These are phyloP conservation scores for Macaranga tanarius DNA, from an alignment of 441 rosid genomes.

Conservation along the genomic window DNA sequence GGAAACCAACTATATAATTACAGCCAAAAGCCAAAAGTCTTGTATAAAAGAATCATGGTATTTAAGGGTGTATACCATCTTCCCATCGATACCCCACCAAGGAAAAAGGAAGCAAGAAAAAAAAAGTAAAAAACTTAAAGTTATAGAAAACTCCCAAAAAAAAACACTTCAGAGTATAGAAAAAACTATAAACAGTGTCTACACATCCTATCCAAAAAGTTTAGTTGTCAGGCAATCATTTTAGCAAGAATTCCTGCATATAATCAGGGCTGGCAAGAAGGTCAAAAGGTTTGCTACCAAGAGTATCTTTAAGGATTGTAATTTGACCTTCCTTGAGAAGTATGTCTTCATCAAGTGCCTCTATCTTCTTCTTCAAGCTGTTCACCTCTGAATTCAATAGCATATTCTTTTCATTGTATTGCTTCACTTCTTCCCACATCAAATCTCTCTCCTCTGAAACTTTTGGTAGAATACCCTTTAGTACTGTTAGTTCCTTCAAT, in stretches of 20 bases:
- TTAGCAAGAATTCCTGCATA: constrained; percentile 38
- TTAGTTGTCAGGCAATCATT: constrained; percentile 26
- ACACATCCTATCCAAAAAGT: constrained; percentile 17
- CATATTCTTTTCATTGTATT: constrained; percentile 81
- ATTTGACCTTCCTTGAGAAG: constrained; percentile 94
- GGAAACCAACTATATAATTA: constrained; percentile 27
- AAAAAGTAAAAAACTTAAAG: neutral
- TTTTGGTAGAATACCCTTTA: constrained; percentile 59
- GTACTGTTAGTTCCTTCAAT: constrained; percentile 45
- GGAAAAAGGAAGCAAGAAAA: neutral
- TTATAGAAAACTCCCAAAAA: neutral
- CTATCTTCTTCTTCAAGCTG: constrained; percentile 63
- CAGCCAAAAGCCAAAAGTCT: neutral
- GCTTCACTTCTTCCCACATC: constrained; percentile 83
- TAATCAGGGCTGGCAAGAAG: constrained; percentile 62
- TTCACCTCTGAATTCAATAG: constrained; percentile 67
- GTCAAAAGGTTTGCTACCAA: constrained; percentile 53
- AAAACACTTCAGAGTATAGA: constrained; percentile 21
- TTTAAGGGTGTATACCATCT: constrained; percentile 6
- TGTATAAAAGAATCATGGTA: constrained; percentile 22
- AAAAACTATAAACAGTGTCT: constrained; percentile 32
- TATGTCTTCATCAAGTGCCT: constrained; percentile 71
- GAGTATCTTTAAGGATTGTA: constrained; percentile 75
- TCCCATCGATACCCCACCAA: constrained; percentile 5
- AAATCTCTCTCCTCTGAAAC: constrained; percentile 77